A percentile compares a stretch with the other conserved stretches of the same genome.
Conservation (phyloP, 176 grass and related monocot genomes). For the Areca catechu region DNA sequence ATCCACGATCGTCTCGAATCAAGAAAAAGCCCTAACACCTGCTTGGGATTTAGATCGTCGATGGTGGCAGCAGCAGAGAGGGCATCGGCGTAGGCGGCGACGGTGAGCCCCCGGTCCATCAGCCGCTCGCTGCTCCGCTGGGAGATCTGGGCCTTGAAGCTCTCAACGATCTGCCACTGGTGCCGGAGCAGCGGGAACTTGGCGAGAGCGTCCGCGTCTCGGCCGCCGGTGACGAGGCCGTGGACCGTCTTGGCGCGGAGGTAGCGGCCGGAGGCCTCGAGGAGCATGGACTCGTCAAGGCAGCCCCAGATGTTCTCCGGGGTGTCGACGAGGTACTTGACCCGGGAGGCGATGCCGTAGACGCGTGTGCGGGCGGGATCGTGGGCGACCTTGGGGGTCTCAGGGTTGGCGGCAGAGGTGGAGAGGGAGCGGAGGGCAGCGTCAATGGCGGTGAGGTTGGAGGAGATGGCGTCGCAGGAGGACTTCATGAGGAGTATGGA, state of each 20-base stretch:
- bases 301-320: constrained; percentile 98
- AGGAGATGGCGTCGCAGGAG: constrained; percentile 66
- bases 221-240: constrained; percentile 30
- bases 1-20: constrained; percentile 77
- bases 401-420: constrained; percentile 24
- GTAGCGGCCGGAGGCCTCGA: constrained; percentile 82
- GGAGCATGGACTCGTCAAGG: constrained; percentile 80
- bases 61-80: constrained; percentile 58
- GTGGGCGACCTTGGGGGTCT: constrained; percentile 10
- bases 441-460: constrained; percentile 55
- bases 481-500: constrained; percentile 91
- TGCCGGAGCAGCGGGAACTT: constrained; percentile 72
- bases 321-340: constrained; percentile 95
- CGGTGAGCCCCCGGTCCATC: constrained; percentile 45
- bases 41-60: constrained; percentile 51
- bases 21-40: constrained; percentile 59
- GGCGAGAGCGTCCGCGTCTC: constrained; percentile 20
- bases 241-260: constrained; percentile 65
- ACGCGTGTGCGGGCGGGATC: constrained; percentile 39
- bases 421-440: constrained; percentile 62
- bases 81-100: constrained; percentile 72
- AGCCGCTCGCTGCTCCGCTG: constrained; percentile 71
- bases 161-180: constrained; percentile 88
- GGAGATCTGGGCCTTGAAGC: constrained; percentile 82
- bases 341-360: constrained; percentile 58